phyloP scores from a whole-genome alignment of 2,329 filamentous ascomycete species.

The Ophiostoma australiae region DNA sequence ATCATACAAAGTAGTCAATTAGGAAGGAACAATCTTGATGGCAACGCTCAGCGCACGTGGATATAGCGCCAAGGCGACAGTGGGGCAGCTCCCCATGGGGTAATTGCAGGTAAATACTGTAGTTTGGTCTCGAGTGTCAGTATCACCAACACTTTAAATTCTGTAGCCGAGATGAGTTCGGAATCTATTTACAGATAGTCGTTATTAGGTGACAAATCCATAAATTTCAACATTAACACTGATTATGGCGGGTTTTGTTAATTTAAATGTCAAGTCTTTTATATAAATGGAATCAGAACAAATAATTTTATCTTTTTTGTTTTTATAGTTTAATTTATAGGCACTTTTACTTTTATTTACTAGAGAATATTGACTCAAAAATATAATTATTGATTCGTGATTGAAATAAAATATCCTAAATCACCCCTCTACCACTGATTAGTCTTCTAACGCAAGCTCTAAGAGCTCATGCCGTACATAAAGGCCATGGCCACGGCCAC shows the following conservation, averaged over 20 bases:
- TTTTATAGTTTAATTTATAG: too few relatives aligned
- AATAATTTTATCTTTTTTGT: too few relatives aligned
- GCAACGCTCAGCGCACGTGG: neutral
- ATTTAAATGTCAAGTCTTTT: neutral
- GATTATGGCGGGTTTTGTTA: neutral
- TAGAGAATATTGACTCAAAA: too few relatives aligned
- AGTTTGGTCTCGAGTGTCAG: neutral
- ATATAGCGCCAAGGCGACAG: neutral
- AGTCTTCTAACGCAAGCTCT: neutral
- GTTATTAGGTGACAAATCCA: rapidly evolving
- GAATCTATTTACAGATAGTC: neutral
- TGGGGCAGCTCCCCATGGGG: neutral
- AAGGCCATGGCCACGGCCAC: constrained; percentile 40
- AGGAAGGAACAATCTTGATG: neutral
- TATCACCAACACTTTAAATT: neutral
- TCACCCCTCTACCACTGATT: neutral
- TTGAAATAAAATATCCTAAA: neutral
- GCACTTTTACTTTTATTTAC: too few relatives aligned
- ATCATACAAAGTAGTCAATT: neutral
- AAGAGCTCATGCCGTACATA: constrained; percentile 37
- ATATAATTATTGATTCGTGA: neutral
- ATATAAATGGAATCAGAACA: too few relatives aligned
- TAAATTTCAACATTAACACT: neutral
- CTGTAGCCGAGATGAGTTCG: neutral
- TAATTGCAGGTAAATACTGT: neutral